These are phyloP conservation scores for Alternaria solani DNA, from an alignment of 2,329 filamentous ascomycete genomes.

Conservation along the genomic window DNA sequence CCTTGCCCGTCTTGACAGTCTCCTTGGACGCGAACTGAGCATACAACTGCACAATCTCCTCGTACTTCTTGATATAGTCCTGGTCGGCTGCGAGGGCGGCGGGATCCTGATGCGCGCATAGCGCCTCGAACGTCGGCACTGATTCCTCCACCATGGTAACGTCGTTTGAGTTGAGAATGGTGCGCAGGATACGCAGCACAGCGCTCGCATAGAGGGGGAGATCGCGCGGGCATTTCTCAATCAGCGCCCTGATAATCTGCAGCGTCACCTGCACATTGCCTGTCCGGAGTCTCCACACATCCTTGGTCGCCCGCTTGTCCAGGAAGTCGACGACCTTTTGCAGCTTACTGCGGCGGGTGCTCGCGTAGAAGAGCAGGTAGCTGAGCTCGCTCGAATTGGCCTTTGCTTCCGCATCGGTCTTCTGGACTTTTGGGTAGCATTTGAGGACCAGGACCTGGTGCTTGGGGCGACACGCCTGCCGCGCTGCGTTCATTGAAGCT, in stretches of 20 bases:
- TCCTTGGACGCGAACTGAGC: constrained; percentile 78
- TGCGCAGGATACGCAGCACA: constrained; percentile 83
- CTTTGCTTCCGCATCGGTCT: constrained; percentile 86
- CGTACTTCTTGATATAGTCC: constrained; percentile 81
- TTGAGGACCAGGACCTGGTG: constrained; percentile 96
- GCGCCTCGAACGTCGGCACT: constrained; percentile 82
- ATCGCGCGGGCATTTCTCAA: constrained; percentile 91
- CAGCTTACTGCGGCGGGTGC: constrained; percentile 91
- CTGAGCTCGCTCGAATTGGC: constrained; percentile 96
- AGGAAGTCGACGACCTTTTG: constrained; percentile 95
- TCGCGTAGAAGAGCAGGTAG: constrained; percentile 96
- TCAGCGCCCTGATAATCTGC: constrained; percentile 87
- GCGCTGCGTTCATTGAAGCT: constrained; percentile 62
- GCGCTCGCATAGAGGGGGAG: constrained; percentile 86
- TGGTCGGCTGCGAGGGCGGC: constrained; percentile 86
- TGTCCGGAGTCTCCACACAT: constrained; percentile 88
- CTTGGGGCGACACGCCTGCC: constrained; percentile 79
- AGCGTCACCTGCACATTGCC: constrained; percentile 95
- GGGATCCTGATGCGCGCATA: constrained; percentile 88
- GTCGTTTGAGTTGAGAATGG: constrained; percentile 83
- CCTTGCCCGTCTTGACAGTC: constrained; percentile 49
- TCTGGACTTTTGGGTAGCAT: constrained; percentile 93
- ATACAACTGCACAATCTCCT: constrained; percentile 81
- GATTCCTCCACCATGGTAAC: constrained; percentile 94
- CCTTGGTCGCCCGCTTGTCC: constrained; percentile 89